phyloP scores from a whole-genome alignment of 2,329 filamentous ascomycete genomes.

The Coniochaeta sp. region DNA sequence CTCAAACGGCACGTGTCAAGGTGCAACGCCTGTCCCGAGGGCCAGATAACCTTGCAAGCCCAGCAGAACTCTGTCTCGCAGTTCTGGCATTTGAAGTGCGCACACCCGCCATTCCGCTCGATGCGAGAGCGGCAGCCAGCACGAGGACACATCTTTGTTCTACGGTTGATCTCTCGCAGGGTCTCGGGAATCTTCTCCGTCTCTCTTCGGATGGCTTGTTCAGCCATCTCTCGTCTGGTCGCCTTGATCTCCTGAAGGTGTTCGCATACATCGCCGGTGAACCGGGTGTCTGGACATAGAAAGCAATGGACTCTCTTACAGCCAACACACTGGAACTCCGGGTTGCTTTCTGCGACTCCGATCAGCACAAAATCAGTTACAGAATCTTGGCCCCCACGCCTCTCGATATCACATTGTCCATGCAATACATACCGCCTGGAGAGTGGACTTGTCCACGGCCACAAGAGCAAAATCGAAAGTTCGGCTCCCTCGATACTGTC shows the following conservation, averaged over 20 bases:
- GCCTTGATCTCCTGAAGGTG: neutral
- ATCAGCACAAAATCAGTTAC: neutral
- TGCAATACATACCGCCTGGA: neutral
- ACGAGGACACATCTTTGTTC: neutral
- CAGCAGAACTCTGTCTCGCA: conserved; percentile 2
- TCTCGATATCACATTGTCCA: neutral
- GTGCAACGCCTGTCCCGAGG: neutral
- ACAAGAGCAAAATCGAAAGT: neutral
- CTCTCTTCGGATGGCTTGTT: neutral
- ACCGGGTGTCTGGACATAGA: neutral
- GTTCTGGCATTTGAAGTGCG: neutral
- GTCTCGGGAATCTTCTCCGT: neutral
- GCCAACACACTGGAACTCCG: neutral
- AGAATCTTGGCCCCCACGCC: neutral
- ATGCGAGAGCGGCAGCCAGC: neutral
- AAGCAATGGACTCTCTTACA: neutral
- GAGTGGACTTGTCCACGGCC: neutral
- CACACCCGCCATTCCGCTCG: neutral
- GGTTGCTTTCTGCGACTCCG: neutral
- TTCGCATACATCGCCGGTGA: neutral
- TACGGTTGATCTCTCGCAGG: neutral
- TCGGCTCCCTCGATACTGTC: neutral
- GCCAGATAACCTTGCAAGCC: conserved; percentile 1
- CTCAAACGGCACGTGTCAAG: neutral
- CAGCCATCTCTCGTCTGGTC: neutral